phyloP scores from a whole-genome alignment of 805 yeast species.

The Ogataea degrootiae region DNA sequence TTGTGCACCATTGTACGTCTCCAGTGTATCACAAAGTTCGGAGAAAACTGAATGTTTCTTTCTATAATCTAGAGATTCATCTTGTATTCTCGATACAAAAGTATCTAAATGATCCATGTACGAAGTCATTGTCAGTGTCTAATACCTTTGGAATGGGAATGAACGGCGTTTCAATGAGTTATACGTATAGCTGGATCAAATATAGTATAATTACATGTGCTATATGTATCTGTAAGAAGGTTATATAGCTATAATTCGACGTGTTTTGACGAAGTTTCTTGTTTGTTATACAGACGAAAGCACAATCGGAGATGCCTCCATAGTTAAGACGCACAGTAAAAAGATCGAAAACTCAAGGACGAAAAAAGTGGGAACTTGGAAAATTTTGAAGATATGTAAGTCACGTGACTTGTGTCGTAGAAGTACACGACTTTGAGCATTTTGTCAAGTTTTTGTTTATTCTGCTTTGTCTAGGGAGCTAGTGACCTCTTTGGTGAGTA shows the following conservation, averaged over 20 bases:
- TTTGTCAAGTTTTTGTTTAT: too few species aligned
- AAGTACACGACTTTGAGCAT: too few species aligned
- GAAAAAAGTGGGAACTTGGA: slow-evolving; percentile 19
- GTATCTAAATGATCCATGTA: slow-evolving; percentile 50
- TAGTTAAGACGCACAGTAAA: too few species aligned
- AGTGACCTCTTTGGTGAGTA: too few species aligned
- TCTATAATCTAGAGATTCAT: slow-evolving; percentile 51
- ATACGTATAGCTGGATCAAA: background rate
- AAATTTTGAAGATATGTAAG: slow-evolving; percentile 17
- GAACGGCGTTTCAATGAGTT: background rate
- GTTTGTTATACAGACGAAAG: too few species aligned
- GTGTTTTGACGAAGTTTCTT: background rate
- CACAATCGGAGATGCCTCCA: too few species aligned
- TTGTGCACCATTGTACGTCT: slow-evolving; percentile 71
- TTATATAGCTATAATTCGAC: background rate
- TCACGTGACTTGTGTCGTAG: slow-evolving; percentile 23
- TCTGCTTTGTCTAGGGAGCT: too few species aligned
- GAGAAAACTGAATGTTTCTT: slow-evolving; percentile 65
- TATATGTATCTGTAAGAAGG: too few species aligned
- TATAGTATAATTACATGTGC: background rate
- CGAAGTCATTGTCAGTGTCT: slow-evolving; percentile 2
- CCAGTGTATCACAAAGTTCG: slow-evolving; percentile 83
- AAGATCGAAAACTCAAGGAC: background rate
- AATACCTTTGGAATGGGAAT: background rate
- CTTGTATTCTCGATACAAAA: slow-evolving; percentile 57